phyloP scores from a whole-genome alignment of 2,329 filamentous ascomycete species.

The Cytospora piceicola region DNA sequence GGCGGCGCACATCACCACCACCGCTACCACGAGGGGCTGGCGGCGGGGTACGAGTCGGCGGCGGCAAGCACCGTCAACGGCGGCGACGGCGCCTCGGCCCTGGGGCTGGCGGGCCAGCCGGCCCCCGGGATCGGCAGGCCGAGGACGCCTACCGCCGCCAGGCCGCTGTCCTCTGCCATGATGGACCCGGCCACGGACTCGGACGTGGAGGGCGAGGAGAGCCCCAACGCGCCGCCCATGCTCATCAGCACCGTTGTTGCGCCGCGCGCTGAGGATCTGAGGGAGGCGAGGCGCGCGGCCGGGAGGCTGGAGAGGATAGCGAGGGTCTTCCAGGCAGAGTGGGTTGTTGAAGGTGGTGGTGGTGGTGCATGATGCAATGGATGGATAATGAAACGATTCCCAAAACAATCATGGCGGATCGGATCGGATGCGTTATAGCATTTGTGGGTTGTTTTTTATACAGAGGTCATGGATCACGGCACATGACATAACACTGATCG shows the following conservation, averaged over 20 bases:
- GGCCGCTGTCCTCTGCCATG: constrained; percentile 5
- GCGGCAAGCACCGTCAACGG: background rate
- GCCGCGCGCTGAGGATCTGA: constrained; percentile 49
- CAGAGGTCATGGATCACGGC: background rate
- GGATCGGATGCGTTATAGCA: background rate
- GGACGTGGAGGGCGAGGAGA: constrained; percentile 29
- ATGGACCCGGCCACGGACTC: background rate
- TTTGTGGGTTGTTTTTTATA: background rate
- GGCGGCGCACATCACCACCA: background rate
- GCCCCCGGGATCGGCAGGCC: background rate
- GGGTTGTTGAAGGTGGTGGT: constrained; percentile 43
- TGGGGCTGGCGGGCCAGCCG: too few relatives aligned
- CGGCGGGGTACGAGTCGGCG: background rate
- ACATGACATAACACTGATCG: background rate
- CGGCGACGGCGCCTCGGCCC: background rate
- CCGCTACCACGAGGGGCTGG: background rate
- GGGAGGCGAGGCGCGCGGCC: constrained; percentile 57
- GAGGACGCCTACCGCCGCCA: constrained; percentile 10
- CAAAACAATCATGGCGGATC: background rate
- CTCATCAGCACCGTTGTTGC: constrained; percentile 61
- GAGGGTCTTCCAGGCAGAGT: constrained; percentile 58
- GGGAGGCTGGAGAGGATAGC: constrained; percentile 58
- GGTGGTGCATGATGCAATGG: background rate
- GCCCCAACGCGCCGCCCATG: constrained; percentile 49
- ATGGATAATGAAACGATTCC: background rate